Conservation (phyloP, 257 asterid species). For the Ilex aquifolium region DNA sequence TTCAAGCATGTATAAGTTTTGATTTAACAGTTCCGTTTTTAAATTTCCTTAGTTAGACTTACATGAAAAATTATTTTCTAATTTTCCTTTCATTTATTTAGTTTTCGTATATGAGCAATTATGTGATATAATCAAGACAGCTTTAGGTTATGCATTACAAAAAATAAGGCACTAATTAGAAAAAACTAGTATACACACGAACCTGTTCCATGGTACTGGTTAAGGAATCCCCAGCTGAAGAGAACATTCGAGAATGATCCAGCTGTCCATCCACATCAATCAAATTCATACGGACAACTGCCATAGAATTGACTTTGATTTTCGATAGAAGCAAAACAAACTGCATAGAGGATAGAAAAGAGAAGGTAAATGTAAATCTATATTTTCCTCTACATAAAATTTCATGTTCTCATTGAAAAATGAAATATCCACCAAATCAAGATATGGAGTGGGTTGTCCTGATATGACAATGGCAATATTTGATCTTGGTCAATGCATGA, state of each 20-base stretch:
- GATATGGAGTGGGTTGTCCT: too few species aligned
- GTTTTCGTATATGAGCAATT: background rate
- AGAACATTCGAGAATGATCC: conserved; percentile 12
- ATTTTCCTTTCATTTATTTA: too few species aligned
- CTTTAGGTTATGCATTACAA: background rate
- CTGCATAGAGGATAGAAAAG: conserved; percentile 35
- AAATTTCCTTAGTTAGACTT: too few species aligned
- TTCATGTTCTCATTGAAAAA: too few species aligned
- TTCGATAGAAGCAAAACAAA: conserved; percentile 59
- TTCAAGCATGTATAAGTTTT: too few species aligned
- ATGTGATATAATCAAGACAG: background rate
- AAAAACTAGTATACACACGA: background rate
- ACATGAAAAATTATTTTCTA: too few species aligned
- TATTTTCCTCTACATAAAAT: too few species aligned
- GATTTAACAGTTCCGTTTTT: too few species aligned
- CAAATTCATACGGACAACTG: conserved; percentile 59
- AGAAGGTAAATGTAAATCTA: too few species aligned
- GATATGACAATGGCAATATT: too few species aligned
- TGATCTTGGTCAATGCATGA: background rate
- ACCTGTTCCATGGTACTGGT: conserved; percentile 82
- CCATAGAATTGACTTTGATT: conserved; percentile 89
- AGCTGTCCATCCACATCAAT: conserved; percentile 39
- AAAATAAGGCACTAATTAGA: background rate
- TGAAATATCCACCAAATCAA: too few species aligned
- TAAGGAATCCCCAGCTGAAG: conserved; percentile 21